These are phyloP conservation scores for Neonectria ditissima DNA, from an alignment of 2,329 filamentous ascomycete species.

Conservation along the genomic window DNA sequence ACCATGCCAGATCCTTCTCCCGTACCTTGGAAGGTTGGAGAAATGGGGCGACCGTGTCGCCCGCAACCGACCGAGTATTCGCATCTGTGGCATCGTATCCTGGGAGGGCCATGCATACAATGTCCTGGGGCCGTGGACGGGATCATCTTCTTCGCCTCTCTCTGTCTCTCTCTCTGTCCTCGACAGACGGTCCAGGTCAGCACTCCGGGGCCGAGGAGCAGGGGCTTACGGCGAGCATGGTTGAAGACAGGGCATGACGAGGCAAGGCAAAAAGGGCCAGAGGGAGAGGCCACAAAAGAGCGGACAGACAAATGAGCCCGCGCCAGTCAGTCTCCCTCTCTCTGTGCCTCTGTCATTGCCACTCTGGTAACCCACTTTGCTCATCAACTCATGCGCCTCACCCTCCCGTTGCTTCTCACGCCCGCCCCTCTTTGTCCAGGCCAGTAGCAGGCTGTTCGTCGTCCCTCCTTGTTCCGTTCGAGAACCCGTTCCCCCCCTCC, in stretches of 20 bases:
- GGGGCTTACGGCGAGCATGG: conserved; percentile 21
- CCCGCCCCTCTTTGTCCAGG: background rate
- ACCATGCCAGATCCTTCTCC: conserved; percentile 4
- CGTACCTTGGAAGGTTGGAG: background rate
- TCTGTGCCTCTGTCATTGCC: background rate
- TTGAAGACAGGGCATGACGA: conserved; percentile 11
- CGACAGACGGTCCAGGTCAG: background rate
- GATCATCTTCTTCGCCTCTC: too few species aligned
- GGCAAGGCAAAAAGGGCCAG: conserved; percentile 12
- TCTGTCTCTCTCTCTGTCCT: background rate
- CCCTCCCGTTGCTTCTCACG: too few species aligned
- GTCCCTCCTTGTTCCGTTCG: too few species aligned
- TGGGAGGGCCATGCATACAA: background rate
- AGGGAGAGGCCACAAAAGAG: conserved; percentile 3
- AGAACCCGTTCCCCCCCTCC: background rate
- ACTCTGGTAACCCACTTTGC: background rate
- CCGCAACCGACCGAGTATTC: background rate
- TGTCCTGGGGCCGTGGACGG: background rate
- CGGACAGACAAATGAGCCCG: conserved; percentile 3
- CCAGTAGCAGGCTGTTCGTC: background rate
- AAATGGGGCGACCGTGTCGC: background rate
- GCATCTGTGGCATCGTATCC: background rate
- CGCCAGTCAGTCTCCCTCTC: background rate
- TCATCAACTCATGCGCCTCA: background rate
- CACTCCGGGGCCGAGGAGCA: conserved; percentile 29